These are phyloP conservation scores for Fusarium oxysporum DNA, from an alignment of 2,329 filamentous ascomycete genomes.

Conservation along the genomic window DNA sequence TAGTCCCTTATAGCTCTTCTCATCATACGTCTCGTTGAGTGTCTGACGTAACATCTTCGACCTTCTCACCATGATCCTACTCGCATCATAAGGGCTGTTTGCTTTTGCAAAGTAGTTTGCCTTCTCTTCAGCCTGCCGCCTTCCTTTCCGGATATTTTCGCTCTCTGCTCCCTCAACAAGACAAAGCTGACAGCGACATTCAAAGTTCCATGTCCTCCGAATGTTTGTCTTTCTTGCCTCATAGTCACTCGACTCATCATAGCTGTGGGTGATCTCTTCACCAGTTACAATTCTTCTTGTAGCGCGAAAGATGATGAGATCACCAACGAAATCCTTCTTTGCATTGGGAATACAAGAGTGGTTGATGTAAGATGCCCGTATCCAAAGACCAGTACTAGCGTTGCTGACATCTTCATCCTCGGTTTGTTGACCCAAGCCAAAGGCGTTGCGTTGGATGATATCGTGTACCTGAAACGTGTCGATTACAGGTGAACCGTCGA, in stretches of 20 bases:
- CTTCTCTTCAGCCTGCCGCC: constrained; percentile 37
- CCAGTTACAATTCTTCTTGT: constrained; percentile 46
- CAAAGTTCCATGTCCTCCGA: constrained; percentile 52
- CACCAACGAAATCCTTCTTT: constrained; percentile 53
- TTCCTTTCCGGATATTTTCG: constrained; percentile 23
- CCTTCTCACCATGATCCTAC: constrained; percentile 34
- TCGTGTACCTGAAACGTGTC: constrained; percentile 51
- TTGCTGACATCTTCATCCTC: constrained; percentile 46
- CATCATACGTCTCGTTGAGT: constrained; percentile 47
- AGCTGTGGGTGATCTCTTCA: constrained; percentile 51
- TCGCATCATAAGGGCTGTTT: constrained; percentile 17
- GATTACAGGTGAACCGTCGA: constrained; percentile 39
- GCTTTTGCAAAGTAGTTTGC: constrained; percentile 32
- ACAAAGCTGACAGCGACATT: constrained; percentile 53
- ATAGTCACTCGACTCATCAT: constrained; percentile 46
- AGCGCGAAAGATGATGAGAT: constrained; percentile 54
- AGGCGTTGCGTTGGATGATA: constrained; percentile 50
- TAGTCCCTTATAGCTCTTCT: constrained; percentile 40
- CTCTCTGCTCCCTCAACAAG: constrained; percentile 45
- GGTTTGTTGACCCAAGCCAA: constrained; percentile 47
- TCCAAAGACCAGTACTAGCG: constrained; percentile 55
- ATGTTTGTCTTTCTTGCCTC: constrained; percentile 38
- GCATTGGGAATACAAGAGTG: constrained; percentile 55
- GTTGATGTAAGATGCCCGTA: constrained; percentile 55
- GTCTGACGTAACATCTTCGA: constrained; percentile 40